Evolutionary conservation across 2,329 filamentous ascomycete species (phyloP).

Genomic region (Talaromyces sp.): DNA sequence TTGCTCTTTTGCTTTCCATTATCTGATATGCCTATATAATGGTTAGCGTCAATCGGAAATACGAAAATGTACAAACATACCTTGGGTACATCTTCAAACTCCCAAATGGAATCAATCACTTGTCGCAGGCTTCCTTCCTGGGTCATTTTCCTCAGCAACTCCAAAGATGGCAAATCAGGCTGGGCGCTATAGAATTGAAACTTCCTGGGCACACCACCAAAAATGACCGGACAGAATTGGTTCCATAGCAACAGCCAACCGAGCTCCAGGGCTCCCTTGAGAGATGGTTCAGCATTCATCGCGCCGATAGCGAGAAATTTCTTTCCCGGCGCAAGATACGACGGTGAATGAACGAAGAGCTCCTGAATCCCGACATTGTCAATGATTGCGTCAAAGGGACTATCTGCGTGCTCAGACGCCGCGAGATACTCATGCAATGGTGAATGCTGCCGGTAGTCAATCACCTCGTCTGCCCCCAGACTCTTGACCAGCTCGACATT

Average conservation of each 20-base stretch:
- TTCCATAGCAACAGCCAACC: not conserved
- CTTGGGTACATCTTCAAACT: constrained; percentile 5
- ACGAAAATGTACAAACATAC: not conserved
- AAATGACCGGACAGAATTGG: not conserved
- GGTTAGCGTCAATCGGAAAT: not conserved
- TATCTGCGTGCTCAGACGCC: not conserved
- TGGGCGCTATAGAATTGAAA: not conserved
- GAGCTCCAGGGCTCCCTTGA: not conserved
- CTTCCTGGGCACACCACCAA: constrained; percentile 1
- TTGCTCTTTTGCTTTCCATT: constrained; percentile 6
- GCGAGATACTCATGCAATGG: not conserved
- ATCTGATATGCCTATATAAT: constrained; percentile 1
- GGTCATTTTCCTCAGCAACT: not conserved
- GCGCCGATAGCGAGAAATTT: not conserved
- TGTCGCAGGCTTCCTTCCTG: not conserved
- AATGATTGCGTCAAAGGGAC: constrained; percentile 3
- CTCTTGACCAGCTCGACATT: constrained; percentile 65
- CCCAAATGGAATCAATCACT: constrained; percentile 3
- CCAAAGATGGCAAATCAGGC: not conserved
- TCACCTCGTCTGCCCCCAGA: constrained; percentile 61
- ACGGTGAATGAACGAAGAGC: not conserved
- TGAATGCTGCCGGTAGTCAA: constrained; percentile 53
- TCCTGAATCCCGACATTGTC: constrained; percentile 4
- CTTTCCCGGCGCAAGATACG: not conserved
- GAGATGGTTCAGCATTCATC: not conserved